A percentile compares a stretch with the other conserved stretches of the same genome.
Conservation (phyloP, 371 early-diverging fungal species). For the Mucor mucedo region DNA sequence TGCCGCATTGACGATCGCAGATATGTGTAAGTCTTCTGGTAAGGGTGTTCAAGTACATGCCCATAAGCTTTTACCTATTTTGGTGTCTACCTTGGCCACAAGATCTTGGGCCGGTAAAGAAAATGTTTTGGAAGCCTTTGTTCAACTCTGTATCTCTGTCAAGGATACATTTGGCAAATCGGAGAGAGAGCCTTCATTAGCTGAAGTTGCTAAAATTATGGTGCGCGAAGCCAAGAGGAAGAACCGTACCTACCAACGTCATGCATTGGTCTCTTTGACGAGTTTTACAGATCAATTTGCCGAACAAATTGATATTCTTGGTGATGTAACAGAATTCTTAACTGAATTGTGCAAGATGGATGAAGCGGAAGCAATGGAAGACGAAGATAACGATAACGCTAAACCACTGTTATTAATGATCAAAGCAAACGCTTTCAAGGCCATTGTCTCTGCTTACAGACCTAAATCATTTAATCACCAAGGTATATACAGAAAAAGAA, state of each 20-base stretch:
- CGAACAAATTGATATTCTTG: constrained; percentile 57
- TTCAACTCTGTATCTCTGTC: constrained; percentile 60
- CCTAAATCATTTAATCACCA: constrained; percentile 49
- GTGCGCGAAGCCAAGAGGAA: constrained; percentile 77
- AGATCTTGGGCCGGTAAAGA: constrained; percentile 93
- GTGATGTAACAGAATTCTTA: constrained; percentile 62
- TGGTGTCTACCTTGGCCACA: constrained; percentile 72
- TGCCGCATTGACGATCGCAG: constrained; percentile 72
- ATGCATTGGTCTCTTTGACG: constrained; percentile 70
- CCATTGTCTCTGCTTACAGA: constrained; percentile 64
- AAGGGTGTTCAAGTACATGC: constrained; percentile 46
- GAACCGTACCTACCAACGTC: constrained; percentile 70
- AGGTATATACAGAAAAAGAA: neutral
- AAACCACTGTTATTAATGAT: constrained; percentile 70
- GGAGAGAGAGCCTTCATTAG: constrained; percentile 37
- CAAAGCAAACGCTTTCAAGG: constrained; percentile 73
- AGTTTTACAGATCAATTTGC: constrained; percentile 61
- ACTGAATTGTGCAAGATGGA: constrained; percentile 61
- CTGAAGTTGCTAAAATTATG: constrained; percentile 60
- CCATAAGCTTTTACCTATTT: constrained; percentile 61
- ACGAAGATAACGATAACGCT: constrained; percentile 68
- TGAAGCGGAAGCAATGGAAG: constrained; percentile 59
- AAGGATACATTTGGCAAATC: constrained; percentile 47
- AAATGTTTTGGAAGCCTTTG: constrained; percentile 75
- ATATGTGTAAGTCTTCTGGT: constrained; percentile 58